A percentile compares a stretch with the other conserved stretches of the same genome.
Conservation (phyloP, 1,284 basidiomycete species). For the Cryptococcus floricola region DNA sequence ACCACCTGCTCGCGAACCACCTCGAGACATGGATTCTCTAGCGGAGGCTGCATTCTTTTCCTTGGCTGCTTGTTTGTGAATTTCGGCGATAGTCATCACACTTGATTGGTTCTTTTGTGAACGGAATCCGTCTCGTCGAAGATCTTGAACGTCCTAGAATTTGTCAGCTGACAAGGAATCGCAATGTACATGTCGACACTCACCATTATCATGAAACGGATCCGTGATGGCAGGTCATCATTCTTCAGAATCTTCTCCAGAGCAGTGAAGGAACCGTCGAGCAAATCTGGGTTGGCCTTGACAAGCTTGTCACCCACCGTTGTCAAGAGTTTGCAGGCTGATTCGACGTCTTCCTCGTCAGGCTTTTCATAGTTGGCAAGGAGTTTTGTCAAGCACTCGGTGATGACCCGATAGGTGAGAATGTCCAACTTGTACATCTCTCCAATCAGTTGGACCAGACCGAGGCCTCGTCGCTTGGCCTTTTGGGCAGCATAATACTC, state of each 20-base stretch:
- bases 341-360: constrained; percentile 97
- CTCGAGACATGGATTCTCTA: constrained; percentile 61
- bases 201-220: constrained; percentile 93
- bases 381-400: constrained; percentile 92
- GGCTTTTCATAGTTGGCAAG: constrained; percentile 88
- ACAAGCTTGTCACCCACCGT: constrained; percentile 85
- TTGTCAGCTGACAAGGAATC: constrained; percentile 14
- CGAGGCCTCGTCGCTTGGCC: constrained; percentile 93
- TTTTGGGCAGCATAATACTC: constrained; percentile 97
- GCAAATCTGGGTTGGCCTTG: constrained; percentile 63
- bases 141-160: constrained; percentile 76
- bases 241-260: constrained; percentile 78
- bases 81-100: constrained; percentile 83
- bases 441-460: constrained; percentile 95
- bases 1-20: constrained; percentile 81
- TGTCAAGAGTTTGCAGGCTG: constrained; percentile 83
- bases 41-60: constrained; percentile 63
- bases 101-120: constrained; percentile 67
- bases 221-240: constrained; percentile 72
- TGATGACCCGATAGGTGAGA: constrained; percentile 92
- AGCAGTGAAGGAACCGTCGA: constrained; percentile 89
- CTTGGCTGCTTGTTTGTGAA: constrained; percentile 74
- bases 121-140: constrained; percentile 78
- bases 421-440: constrained; percentile 96
- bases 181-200: constrained; percentile 21